Evolutionary conservation across 2,329 filamentous ascomycete genomes (phyloP).

Genomic region (Penicillium sp.): DNA sequence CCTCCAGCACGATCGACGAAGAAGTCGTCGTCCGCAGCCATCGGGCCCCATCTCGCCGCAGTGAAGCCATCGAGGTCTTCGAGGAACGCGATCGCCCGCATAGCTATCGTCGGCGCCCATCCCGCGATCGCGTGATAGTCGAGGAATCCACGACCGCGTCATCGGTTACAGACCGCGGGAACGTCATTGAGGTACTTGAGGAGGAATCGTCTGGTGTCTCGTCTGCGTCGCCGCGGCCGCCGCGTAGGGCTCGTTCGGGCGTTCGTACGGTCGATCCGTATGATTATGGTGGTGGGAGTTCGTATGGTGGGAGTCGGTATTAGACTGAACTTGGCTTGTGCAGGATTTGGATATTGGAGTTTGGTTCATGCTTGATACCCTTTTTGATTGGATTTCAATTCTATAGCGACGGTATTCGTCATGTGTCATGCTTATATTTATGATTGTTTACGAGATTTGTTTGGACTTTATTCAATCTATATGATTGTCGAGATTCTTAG

Average conservation of each 20-base stretch:
- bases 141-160: slow-evolving; percentile 31
- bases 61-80: slow-evolving; percentile 30
- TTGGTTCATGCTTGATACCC: slow-evolving; percentile 19
- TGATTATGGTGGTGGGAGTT: slow-evolving; percentile 35
- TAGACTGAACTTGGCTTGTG: slow-evolving; percentile 3
- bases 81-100: slow-evolving; percentile 26
- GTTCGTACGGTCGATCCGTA: slow-evolving; percentile 46
- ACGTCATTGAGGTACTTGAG: slow-evolving; percentile 56
- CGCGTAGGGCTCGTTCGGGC: slow-evolving; percentile 34
- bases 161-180: slow-evolving; percentile 27
- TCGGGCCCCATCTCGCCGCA: slow-evolving; percentile 15
- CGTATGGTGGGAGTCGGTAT: slow-evolving; percentile 14
- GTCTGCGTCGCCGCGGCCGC: slow-evolving; percentile 28
- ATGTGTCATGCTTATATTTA: no score
- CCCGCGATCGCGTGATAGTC: slow-evolving; percentile 24
- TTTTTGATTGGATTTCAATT: no score
- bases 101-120: slow-evolving; percentile 18
- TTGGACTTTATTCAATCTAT: no score
- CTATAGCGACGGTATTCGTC: no score
- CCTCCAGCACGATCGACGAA: slow-evolving; percentile 25
- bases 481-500: no score
- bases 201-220: slow-evolving; percentile 41
- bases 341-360: slow-evolving; percentile 1
- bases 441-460: no score
- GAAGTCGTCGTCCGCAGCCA: slow-evolving; percentile 23